A percentile compares a stretch with the other conserved stretches of the same genome.
phyloP scores from a whole-genome alignment of 2,329 filamentous ascomycete genomes.

The Samsoniella hepiali region DNA sequence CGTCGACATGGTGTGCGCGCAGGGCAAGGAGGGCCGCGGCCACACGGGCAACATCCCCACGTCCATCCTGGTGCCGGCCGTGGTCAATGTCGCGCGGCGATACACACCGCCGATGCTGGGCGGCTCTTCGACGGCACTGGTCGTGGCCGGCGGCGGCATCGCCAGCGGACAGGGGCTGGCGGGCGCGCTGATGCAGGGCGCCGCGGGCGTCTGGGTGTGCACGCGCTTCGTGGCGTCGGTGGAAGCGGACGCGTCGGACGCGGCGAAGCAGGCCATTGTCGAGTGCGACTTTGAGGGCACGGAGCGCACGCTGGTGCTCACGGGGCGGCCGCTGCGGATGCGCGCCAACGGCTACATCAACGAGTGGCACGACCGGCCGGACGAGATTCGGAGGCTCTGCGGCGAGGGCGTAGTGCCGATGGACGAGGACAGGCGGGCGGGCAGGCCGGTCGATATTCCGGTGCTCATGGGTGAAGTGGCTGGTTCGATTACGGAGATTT shows the following conservation, averaged over 20 bases:
- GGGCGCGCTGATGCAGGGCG: conserved; percentile 80
- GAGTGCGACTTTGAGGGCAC: conserved; percentile 75
- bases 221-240: conserved; percentile 85
- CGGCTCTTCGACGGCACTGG: conserved; percentile 63
- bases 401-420: conserved; percentile 76
- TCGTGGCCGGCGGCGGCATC: conserved; percentile 87
- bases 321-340: conserved; percentile 76
- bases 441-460: conserved; percentile 77
- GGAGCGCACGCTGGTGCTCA: conserved; percentile 75
- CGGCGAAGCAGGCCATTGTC: conserved; percentile 83
- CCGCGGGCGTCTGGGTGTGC: conserved; percentile 87
- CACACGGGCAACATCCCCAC: conserved; percentile 87
- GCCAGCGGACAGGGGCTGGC: conserved; percentile 78
- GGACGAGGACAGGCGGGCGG: conserved; percentile 76
- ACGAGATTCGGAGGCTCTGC: conserved; percentile 72
- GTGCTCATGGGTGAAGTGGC: conserved; percentile 94
- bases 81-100: conserved; percentile 74
- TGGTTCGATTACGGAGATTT: conserved; percentile 69
- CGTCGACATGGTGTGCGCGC: conserved; percentile 87
- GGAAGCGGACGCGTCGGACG: conserved; percentile 75
- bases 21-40: conserved; percentile 92
- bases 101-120: conserved; percentile 69
- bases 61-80: conserved; percentile 80
- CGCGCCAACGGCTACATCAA: conserved; percentile 79
- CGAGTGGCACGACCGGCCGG: conserved; percentile 72